Conservation (phyloP, 1,284 basidiomycete species). For the Cystobasidium sp. region DNA sequence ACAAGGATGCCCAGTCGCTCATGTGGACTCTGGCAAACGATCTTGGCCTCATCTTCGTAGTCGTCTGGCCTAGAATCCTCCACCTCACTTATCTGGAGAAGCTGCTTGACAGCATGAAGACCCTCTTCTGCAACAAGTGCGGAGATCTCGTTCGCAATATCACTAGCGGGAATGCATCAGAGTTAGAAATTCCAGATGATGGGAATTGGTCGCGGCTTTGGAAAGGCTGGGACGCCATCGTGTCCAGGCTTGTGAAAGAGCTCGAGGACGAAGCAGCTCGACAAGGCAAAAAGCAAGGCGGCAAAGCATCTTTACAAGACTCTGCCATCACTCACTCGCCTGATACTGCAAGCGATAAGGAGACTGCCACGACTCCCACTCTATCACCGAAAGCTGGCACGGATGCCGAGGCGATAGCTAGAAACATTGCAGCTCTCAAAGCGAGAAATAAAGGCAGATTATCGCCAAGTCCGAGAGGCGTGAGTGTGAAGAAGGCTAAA, state of each 20-base stretch:
- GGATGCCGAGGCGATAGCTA: slow-evolving; percentile 86
- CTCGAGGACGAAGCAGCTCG: slow-evolving; percentile 62
- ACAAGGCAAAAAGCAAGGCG: slow-evolving; percentile 71
- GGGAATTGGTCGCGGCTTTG: slow-evolving; percentile 57
- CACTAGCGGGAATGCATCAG: slow-evolving; percentile 38
- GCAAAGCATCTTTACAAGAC: not conserved
- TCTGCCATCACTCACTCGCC: not conserved
- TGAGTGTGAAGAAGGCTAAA: slow-evolving; percentile 62
- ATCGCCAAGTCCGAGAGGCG: slow-evolving; percentile 67
- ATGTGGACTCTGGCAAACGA: slow-evolving; percentile 92
- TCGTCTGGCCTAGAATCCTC: slow-evolving; percentile 94
- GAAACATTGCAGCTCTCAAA: slow-evolving; percentile 89
- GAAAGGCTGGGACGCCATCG: slow-evolving; percentile 79
- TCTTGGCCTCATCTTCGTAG: slow-evolving; percentile 91
- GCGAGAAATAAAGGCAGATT: slow-evolving; percentile 65
- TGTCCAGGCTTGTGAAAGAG: slow-evolving; percentile 74
- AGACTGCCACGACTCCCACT: slow-evolving; percentile 23
- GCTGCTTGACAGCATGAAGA: slow-evolving; percentile 76
- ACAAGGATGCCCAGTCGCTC: slow-evolving; percentile 64
- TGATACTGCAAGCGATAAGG: not conserved
- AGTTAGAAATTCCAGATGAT: slow-evolving; percentile 12
- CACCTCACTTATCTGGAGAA: slow-evolving; percentile 93
- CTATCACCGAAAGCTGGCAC: slow-evolving; percentile 60
- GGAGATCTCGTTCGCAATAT: slow-evolving; percentile 51
- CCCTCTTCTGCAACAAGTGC: slow-evolving; percentile 82